Evolutionary conservation across 2,329 filamentous ascomycete genomes (phyloP), one percentile per base, ranked within the genome.

Genomic region (Alternaria sp.): DNA sequence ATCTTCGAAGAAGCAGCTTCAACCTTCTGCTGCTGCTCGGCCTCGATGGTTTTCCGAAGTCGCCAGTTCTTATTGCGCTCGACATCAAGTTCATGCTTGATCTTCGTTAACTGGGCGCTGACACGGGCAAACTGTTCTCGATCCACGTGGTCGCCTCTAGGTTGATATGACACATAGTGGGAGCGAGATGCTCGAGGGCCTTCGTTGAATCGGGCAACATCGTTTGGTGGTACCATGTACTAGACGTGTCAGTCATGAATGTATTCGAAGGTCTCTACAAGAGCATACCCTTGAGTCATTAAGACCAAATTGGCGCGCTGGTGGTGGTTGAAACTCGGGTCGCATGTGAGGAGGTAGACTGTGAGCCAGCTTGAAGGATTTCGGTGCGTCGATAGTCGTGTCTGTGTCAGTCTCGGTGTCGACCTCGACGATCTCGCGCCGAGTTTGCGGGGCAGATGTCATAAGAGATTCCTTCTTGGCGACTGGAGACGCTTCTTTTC

Each of bases 331-430:
- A n/a, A 55, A 55, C 1, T 40, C 44, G 2, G 54, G 32, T 2
- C 62, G 65, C 59, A 67, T 46, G 18, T 69, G 65, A 1, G 63
- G 66, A 5, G 63, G 61, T 14, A 65, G n/a, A 20, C 54, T 66
- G 11, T 25, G 36, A 28, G 11, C 52, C 12, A n/a, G 16, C 9
- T 43, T 14, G 7, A 44, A 16, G 8, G 27, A 2, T 3, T 14
- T 25, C 7, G 30, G 11, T 6, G 20, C n/a, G 12, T 53, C 50
- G 3, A 18, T 5, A 9, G 20, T 62, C 3, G 38, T 27, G 3
- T 59, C 46, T n/a, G 52, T 20, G 5, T 54, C 43, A 10, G 41
- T 20, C 10, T 46, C 30, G 9, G 9, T 36, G 1, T 34, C 10
- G 9, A 43, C 45, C 8, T 32, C 30, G 11, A 18, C 14, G 7